Evolutionary conservation across 2,329 filamentous ascomycete genomes (phyloP).

Genomic region (Penicillium italicum): DNA sequence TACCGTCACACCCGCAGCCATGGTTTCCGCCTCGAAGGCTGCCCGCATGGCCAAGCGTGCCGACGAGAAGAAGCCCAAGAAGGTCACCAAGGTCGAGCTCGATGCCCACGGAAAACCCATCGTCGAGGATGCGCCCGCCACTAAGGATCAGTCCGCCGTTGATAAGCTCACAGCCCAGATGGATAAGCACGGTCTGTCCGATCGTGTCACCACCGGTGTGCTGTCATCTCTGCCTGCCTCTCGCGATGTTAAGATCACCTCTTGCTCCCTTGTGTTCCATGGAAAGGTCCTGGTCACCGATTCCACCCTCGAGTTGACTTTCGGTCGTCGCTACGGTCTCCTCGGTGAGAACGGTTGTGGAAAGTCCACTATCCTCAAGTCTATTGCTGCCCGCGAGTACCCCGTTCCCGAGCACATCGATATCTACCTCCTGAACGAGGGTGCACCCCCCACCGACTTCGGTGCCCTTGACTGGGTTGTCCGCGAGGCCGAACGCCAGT

Average conservation of each 20-base stretch:
- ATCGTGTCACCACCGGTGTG: constrained; percentile 97
- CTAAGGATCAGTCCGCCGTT: constrained; percentile 69
- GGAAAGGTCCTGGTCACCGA: constrained; percentile 94
- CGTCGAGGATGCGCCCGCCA: constrained; percentile 62
- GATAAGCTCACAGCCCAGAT: constrained; percentile 87
- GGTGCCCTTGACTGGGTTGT: constrained; percentile 98
- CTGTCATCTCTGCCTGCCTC: constrained; percentile 77
- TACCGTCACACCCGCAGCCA: constrained; percentile 35
- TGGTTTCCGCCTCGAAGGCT: constrained; percentile 68
- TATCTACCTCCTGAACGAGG: constrained; percentile 97
- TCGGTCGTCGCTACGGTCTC: constrained; percentile 87
- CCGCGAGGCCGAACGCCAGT: constrained; percentile 85
- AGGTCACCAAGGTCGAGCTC: constrained; percentile 64
- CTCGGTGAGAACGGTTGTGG: constrained; percentile 98
- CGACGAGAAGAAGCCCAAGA: constrained; percentile 56
- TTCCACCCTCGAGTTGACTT: constrained; percentile 87
- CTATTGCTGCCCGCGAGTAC: constrained; percentile 88
- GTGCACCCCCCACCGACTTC: constrained; percentile 80
- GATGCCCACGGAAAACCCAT: constrained; percentile 59
- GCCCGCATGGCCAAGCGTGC: constrained; percentile 64
- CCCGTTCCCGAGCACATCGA: constrained; percentile 95
- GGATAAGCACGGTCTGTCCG: constrained; percentile 93
- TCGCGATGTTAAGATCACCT: constrained; percentile 96
- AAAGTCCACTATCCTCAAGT: constrained; percentile 96
- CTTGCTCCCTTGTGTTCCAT: constrained; percentile 92